Evolutionary conservation across 441 rosid genomes (phyloP), one percentile per base, ranked within the genome.

Genomic region (Populus trichocarpa): DNA sequence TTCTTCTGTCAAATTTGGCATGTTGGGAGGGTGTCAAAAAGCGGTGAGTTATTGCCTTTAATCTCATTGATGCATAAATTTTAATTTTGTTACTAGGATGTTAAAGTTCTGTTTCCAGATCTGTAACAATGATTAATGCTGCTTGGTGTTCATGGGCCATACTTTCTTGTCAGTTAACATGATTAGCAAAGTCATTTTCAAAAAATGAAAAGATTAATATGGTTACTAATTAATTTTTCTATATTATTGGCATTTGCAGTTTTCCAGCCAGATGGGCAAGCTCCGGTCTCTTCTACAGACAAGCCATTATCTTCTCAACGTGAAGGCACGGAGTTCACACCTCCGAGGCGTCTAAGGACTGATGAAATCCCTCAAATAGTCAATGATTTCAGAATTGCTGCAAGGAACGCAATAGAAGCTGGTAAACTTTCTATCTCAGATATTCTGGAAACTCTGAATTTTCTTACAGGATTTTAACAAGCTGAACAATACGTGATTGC

Each of bases 341-440:
- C 85, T 80, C 84, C 88, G 8, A 83, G 72, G 63, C 75, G 46
- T 18, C 66, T 83, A 63, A 70, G 65, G 23, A 73, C 73, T 2
- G 82, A 77, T n/a, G 86, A 85, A 76, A 81, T 85, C 14, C 82
- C 82, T 38, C 77, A 46, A 22, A 67, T 81, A 20, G 81, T 83
- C 50, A 75, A 83, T 26, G 79, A 85, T 64, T 85, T 83, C 69
- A 75, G 82, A 71, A 73, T 75, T 18, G 88, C 83, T 22, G 85
- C 85, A 20, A 77, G 80, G 33, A 85, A 85, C 72, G 86, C 84
- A 6, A 77, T 83, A 0, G 84, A 79, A 71, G 84, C 85, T 2
- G 84, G 79, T 14, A 40, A 46, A 46, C 6, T 46, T 13, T 38
- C 42, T 2, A 2, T 38, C 12, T 38, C 42, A 38, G 11, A 8